Evolutionary conservation across 805 yeast species (phyloP).

Genomic region (Pichia rugopelliculosa): DNA sequence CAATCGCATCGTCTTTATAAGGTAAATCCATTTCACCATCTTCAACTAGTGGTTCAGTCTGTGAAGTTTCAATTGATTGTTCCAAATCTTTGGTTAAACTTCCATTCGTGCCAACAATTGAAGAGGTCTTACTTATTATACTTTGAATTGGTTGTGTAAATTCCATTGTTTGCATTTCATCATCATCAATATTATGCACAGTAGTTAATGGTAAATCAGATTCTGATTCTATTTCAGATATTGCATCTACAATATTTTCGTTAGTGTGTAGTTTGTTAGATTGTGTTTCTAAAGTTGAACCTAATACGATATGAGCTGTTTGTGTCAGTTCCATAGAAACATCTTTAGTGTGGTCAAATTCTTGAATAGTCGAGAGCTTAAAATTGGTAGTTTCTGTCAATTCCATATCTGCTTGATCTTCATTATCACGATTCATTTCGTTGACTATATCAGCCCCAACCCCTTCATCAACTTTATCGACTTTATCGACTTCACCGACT

Average conservation of each 20-base stretch:
- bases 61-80: constrained; percentile 5
- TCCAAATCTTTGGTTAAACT: too few species aligned
- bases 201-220: neutral
- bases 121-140: neutral
- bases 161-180: constrained; percentile 14
- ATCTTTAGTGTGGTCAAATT: neutral
- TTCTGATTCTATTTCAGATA: neutral
- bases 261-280: too few species aligned
- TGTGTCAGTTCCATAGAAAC: constrained; percentile 2
- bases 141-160: constrained; percentile 10
- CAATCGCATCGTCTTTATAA: neutral
- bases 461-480: too few species aligned
- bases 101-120: constrained; percentile 9
- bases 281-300: neutral
- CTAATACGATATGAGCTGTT: neutral
- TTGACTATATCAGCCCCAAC: too few species aligned
- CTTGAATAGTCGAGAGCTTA: too few species aligned
- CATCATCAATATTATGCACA: constrained; percentile 4
- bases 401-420: constrained; percentile 3
- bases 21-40: neutral
- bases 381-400: neutral
- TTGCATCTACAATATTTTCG: neutral
- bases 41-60: neutral
- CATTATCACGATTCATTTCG: too few species aligned
- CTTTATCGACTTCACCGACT: too few species aligned